These are phyloP conservation scores for Agastache rugosa DNA, from an alignment of 257 asterid genomes.

Conservation along the genomic window DNA sequence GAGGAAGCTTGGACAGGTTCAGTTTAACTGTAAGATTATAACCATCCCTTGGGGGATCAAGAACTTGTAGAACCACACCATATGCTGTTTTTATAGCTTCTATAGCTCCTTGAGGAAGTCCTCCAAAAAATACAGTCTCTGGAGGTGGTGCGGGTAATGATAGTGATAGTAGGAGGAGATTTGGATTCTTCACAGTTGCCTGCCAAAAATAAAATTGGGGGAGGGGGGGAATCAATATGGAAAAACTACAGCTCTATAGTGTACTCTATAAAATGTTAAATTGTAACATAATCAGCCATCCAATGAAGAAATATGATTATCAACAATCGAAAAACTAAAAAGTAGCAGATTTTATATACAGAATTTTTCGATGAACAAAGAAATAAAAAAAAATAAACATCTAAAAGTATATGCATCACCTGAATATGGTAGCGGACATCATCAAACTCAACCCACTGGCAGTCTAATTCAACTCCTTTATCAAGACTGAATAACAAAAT, in stretches of 20 bases:
- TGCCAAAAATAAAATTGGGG: conserved; percentile 35
- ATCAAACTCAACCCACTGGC: conserved; percentile 91
- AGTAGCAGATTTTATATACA: not conserved
- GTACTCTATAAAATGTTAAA: not conserved
- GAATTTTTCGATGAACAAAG: conserved; percentile 6
- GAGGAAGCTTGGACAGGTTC: conserved; percentile 92
- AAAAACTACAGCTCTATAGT: conserved; percentile 2
- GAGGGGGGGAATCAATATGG: conserved; percentile 1
- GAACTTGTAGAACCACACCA: conserved; percentile 83
- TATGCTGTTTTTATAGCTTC: conserved; percentile 92
- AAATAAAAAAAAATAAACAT: not conserved
- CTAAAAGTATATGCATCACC: conserved; percentile 52
- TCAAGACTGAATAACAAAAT: conserved; percentile 67
- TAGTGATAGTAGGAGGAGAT: conserved; percentile 69
- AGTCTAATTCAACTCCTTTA: conserved; percentile 89
- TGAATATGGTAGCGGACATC: conserved; percentile 93
- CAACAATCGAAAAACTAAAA: not conserved
- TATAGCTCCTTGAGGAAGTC: conserved; percentile 91
- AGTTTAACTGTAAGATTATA: conserved; percentile 90
- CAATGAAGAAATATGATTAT: conserved; percentile 7
- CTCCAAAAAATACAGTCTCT: conserved; percentile 80
- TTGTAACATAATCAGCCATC: not conserved
- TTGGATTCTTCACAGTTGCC: conserved; percentile 86
- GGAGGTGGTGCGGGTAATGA: conserved; percentile 91
- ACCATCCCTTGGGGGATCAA: conserved; percentile 98